Evolutionary conservation across 257 asterid species (phyloP), one percentile per base, ranked within the genome.

Genomic region (Verbascum thapsus): DNA sequence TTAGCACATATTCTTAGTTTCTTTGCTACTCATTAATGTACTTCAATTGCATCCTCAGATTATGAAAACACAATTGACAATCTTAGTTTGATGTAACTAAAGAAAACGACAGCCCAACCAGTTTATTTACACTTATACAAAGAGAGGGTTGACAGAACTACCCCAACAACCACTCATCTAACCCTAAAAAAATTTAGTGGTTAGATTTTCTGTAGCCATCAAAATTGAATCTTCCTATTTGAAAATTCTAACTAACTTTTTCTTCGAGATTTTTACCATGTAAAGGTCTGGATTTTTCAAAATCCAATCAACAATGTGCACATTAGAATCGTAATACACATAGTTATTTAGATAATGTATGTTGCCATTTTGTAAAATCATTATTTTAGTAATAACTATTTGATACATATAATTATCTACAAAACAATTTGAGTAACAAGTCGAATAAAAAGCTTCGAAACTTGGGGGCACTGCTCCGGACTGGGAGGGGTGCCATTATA

Each of bases 401-500:
- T 13, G 11, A 34, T 39, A 30, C 4, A 18, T 38, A 62, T 22
- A 16, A 23, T 7, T 37, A 17, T 51, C 57, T 58, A 74, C 64
- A 59, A 60, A 79, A 55, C 67, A 58, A 64, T 53, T 63, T 18
- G 42, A 72, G 3, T n/a, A 77, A 69, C 47, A 74, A 72, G 38
- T 48, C 57, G 5, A 76, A 9, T 22, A 77, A 61, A 74, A 72
- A 78, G 54, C 20, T 66, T 22, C 53, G 68, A 40, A 56, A 45
- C 54, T 55, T 64, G 22, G 70, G 34, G 30, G 82, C 83, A 58
- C 67, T 70, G 41, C 82, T 82, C 40, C 66, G 76, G 8, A 77
- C 70, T 1, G 90, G 84, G 16, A 79, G 73, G 20, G 91, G 83
- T 15, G 67, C 72, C 74, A 22, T 66, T 1, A 72, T 54, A 49